These are phyloP conservation scores for Coemansia sp. DNA, from an alignment of 192 early-diverging fungal species.

Conservation along the genomic window DNA sequence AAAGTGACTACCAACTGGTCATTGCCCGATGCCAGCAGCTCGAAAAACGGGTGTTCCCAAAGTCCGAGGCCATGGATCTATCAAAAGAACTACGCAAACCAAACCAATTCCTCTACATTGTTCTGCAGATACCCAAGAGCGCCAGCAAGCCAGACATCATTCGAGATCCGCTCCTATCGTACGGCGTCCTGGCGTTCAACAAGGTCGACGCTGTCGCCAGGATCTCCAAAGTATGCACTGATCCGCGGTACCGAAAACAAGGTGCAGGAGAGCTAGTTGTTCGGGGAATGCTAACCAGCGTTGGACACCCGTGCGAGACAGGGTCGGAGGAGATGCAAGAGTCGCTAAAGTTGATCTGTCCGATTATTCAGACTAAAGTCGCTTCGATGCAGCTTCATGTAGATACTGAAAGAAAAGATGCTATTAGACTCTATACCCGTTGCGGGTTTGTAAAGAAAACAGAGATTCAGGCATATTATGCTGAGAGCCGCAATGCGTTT, in stretches of 20 bases:
- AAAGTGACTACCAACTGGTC: constrained; percentile 4
- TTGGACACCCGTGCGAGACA: background rate
- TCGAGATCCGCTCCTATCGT: background rate
- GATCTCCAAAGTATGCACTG: constrained; percentile 25
- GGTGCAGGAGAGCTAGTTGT: constrained; percentile 20
- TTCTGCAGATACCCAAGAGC: background rate
- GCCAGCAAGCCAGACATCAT: background rate
- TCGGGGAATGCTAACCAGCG: constrained; percentile 13
- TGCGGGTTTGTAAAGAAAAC: constrained; percentile 13
- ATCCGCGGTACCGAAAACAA: constrained; percentile 5
- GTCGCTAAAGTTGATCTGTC: background rate
- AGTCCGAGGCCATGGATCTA: constrained; percentile 30
- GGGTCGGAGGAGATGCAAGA: background rate
- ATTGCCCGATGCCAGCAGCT: constrained; percentile 25
- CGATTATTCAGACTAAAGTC: background rate
- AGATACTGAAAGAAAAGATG: constrained; percentile 10
- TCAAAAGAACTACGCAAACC: constrained; percentile 20
- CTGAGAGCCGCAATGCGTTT: constrained; percentile 14
- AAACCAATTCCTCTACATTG: constrained; percentile 19
- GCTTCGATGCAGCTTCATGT: constrained; percentile 21
- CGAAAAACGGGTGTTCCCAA: constrained; percentile 27
- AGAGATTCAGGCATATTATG: constrained; percentile 20
- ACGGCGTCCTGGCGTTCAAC: constrained; percentile 16
- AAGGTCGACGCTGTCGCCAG: constrained; percentile 18
- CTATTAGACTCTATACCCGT: constrained; percentile 17